A percentile compares a stretch with the other conserved stretches of the same genome.
Evolutionary conservation across 2,329 filamentous ascomycete genomes (phyloP).

Genomic region (Botrytis cinerea): DNA sequence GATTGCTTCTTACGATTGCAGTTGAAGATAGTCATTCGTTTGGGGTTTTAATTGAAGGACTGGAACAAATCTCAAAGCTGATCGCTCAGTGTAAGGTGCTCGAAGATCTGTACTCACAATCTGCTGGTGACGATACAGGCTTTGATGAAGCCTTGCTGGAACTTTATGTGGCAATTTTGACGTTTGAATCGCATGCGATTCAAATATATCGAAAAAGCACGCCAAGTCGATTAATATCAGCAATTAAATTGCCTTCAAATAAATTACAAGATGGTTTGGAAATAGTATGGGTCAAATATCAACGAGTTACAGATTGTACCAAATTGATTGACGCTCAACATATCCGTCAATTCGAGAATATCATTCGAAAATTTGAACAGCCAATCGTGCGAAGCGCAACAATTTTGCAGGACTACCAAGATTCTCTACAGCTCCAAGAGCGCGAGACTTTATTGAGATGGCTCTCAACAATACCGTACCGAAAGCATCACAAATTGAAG

Average conservation of each 20-base stretch:
- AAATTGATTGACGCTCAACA: neutral
- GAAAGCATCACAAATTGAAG: neutral
- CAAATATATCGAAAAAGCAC: neutral
- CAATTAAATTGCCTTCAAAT: neutral
- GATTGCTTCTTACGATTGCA: neutral
- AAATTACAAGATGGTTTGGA: neutral
- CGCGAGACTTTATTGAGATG: neutral
- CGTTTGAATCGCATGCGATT: neutral
- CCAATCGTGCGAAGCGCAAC: neutral
- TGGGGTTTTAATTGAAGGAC: neutral
- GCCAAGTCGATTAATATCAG: neutral
- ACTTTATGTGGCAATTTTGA: neutral
- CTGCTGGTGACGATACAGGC: neutral
- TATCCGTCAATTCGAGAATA: neutral
- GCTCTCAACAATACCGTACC: neutral
- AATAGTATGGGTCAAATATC: neutral
- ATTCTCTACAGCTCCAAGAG: neutral
- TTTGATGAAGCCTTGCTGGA: neutral
- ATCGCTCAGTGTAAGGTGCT: neutral
- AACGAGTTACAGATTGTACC: neutral
- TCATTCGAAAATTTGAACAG: neutral
- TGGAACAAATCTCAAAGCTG: neutral
- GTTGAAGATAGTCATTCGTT: neutral
- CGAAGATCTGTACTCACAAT: neutral
- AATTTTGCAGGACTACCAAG: neutral